Percentiles rank a stretch among this genome's conserved stretches.
These are phyloP conservation scores for Rhododendron kiyosumense DNA, from an alignment of 148 eudicot genomes.

Conservation along the genomic window DNA sequence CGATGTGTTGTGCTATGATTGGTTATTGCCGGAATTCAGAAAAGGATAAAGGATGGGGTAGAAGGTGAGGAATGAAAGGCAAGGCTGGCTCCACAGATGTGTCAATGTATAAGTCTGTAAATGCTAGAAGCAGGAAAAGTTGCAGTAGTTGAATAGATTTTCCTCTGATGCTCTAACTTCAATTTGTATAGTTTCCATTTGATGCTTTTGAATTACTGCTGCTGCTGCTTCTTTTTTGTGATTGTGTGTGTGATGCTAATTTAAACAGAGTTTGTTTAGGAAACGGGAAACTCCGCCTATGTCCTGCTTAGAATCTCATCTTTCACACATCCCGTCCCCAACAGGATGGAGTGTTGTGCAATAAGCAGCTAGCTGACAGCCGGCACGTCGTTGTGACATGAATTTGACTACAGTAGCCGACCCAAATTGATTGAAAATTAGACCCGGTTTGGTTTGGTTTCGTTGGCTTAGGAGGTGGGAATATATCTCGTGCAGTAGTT, in stretches of 20 bases:
- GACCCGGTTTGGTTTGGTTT: background rate
- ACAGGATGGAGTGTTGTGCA: background rate
- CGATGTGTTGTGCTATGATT: background rate
- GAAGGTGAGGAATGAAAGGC: background rate
- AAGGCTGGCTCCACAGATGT: background rate
- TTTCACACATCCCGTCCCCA: too few species aligned
- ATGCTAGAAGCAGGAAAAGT: slow-evolving; percentile 9
- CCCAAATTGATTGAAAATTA: background rate
- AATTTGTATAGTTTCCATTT: background rate
- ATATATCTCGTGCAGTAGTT: background rate
- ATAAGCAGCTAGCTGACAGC: background rate
- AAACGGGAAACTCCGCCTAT: too few species aligned
- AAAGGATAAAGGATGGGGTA: background rate
- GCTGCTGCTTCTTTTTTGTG: background rate
- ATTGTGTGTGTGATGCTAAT: too few species aligned
- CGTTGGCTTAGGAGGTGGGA: background rate
- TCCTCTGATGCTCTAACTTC: background rate
- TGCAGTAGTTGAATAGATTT: background rate
- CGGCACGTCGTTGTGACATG: background rate
- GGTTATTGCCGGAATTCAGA: slow-evolving; percentile 4
- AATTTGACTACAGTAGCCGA: background rate
- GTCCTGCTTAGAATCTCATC: too few species aligned
- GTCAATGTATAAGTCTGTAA: slow-evolving; percentile 4
- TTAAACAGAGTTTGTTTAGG: too few species aligned
- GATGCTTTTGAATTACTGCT: background rate